Conservation (phyloP, 208 protist genomes). For the Strigomonas oncopelti region DNA sequence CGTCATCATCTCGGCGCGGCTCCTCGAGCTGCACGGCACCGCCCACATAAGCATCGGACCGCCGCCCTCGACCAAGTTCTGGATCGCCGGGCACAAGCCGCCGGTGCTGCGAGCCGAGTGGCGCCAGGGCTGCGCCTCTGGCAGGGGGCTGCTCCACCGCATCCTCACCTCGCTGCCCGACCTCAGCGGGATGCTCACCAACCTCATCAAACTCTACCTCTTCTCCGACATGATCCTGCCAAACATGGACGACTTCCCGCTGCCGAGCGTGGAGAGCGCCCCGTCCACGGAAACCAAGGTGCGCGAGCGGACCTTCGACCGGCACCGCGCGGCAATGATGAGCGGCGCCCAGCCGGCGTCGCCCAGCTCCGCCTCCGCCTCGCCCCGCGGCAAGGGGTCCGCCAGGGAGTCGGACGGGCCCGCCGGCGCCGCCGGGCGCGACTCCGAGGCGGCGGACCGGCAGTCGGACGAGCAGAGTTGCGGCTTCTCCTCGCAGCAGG, state of each 20-base stretch:
- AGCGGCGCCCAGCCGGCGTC: constrained; percentile 17
- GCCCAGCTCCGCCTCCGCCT: neutral
- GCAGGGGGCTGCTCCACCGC: constrained; percentile 62
- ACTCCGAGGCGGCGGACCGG: too few relatives aligned
- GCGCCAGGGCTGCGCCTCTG: constrained; percentile 49
- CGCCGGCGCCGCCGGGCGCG: neutral
- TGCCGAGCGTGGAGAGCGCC: constrained; percentile 65
- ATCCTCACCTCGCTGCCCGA: constrained; percentile 75
- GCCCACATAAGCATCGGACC: constrained; percentile 79
- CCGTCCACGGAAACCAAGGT: constrained; percentile 25
- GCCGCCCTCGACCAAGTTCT: constrained; percentile 83
- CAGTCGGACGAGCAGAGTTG: too few relatives aligned
- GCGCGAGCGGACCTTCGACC: constrained; percentile 57
- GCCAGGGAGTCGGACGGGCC: neutral
- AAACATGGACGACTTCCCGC: constrained; percentile 82
- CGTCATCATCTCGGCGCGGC: constrained; percentile 57
- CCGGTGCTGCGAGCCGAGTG: constrained; percentile 55
- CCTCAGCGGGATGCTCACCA: constrained; percentile 57
- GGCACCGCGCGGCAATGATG: constrained; percentile 42
- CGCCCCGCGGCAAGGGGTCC: neutral
- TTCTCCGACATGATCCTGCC: constrained; percentile 79
- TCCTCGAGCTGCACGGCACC: constrained; percentile 52
- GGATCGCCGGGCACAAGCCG: constrained; percentile 66
- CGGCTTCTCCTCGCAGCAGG: too few relatives aligned
- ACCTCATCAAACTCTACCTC: constrained; percentile 69